These are phyloP conservation scores for Ceratocystis variospora DNA, from an alignment of 2,329 filamentous ascomycete genomes.

Conservation along the genomic window DNA sequence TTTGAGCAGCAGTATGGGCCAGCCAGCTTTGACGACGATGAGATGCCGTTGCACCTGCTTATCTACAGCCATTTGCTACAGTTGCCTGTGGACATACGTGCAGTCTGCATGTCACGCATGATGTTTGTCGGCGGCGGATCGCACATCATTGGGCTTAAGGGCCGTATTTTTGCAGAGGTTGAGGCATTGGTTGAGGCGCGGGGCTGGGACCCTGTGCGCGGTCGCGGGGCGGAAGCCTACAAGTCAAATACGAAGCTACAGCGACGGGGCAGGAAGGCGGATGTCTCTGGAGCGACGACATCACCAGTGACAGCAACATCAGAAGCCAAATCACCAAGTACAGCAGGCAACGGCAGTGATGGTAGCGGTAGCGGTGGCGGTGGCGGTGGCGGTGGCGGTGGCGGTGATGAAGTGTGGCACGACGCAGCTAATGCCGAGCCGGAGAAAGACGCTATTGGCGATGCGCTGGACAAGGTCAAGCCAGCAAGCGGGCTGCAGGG, in stretches of 20 bases:
- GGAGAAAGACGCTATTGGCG: slow-evolving; percentile 44
- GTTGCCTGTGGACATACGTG: slow-evolving; percentile 68
- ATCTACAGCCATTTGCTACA: slow-evolving; percentile 63
- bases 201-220: slow-evolving; percentile 67
- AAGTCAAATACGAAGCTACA: slow-evolving; percentile 33
- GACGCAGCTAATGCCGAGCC: slow-evolving; percentile 34
- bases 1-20: slow-evolving; percentile 44
- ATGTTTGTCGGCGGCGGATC: slow-evolving; percentile 74
- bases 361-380: neutral
- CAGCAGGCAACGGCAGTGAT: neutral
- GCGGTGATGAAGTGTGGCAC: slow-evolving; percentile 26
- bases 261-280: slow-evolving; percentile 22
- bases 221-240: slow-evolving; percentile 48
- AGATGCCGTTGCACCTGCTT: slow-evolving; percentile 62
- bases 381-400: slow-evolving; percentile 14
- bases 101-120: slow-evolving; percentile 76
- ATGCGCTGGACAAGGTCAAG: slow-evolving; percentile 36
- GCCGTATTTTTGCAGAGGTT: slow-evolving; percentile 64
- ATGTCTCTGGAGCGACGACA: too few species aligned
- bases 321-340: slow-evolving; percentile 16
- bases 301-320: too few species aligned
- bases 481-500: slow-evolving; percentile 34
- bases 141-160: slow-evolving; percentile 63
- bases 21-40: slow-evolving; percentile 67
- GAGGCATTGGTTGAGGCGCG: slow-evolving; percentile 48